Base-by-base conservation (phyloP, 441 rosid species). In the Gossypium lobatum region DNA sequence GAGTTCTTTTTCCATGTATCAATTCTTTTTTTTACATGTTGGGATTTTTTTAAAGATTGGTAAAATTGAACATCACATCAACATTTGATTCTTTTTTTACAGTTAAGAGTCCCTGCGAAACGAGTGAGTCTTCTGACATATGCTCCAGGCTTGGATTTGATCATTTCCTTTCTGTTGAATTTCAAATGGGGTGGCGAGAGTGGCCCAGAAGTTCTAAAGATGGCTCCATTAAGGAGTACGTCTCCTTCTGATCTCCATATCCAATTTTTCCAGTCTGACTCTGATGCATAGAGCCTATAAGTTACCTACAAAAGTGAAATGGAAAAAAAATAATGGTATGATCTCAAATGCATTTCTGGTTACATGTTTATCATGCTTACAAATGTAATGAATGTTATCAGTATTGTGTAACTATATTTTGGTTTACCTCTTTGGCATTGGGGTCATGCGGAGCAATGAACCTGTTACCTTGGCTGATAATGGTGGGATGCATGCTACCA, bases 361-460 rank as follows among this genome's bases (percentile, higher is more conserved):
- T 3, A 11, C 4, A 46, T 46, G 52, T 46, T 46, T 46, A 46
- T 46, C 52, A 13, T 46, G 52, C 13, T 46, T 77, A 31, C 37
- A 31, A 31, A 5, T 31, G 37, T 31, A 31, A 31, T 5, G 37
- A 31, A 5, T 5, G 1, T 31, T 31, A 5, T 31, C 37, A 31
- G 5, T 31, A 31, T 31, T 5, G 37, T 31, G 4, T 31, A 31
- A 31, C 7, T 31, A 31, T 31, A 31, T 31, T 31, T 5, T 31
- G 7, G 7, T 5, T 31, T 31, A 80, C 82, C 82, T 79, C 80
- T 71, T 82, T 82, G 1, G 80, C 72, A 53, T 3, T 0, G 0
- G n/a, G n/a, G 45, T 80, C 78, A 65, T 67, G 3, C 1, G 91
- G 86, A 23, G 93, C 92, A 87, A 80, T 90, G 85, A 6, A 94